Base-by-base conservation (phyloP, 495 filamentous ascomycete species). In the Tuber brumale region DNA sequence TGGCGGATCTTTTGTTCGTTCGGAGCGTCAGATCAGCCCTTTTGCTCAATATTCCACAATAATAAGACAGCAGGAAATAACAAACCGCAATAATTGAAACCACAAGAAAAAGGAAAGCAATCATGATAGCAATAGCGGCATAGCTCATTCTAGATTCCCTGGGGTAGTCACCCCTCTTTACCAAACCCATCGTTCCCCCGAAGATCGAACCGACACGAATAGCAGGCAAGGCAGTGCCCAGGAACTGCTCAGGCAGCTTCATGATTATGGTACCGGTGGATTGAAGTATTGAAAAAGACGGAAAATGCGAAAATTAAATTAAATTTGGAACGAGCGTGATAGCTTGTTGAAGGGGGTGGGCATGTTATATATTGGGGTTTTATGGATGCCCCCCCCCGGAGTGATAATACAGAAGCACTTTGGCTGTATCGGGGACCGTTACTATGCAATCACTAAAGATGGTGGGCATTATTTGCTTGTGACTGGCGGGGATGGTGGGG, bases 1-100 rank as follows among this genome's bases (percentile, higher is more conserved):
- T 92, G 92, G 71, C 86, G 83, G 31, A 88, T 74, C 86, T 88
- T 31, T 61, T 35, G 27, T 66, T 66, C 27, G 27, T 31, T 18
- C 57, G 27, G 12, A 18, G 27, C 2, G 7, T 66, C 57, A 66
- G 31, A 18, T 66, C 27, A 66, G 27, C 27, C 27, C 5, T 66
- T 31, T 31, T n/a, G n/a, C 57, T 66, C 57, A 5, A 35, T 66
- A 66, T 35, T 18, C 27, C 57, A 0, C 27, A 6, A 6, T 18
- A 66, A 14, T 18, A 35, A 66, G 27, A 18, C 12, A 14, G 57
- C 27, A 12, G 3, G 27, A 27, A 7, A 18, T 66, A 35, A 35
- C 57, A 66, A 66, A 66, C 57, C 57, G 57, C 27, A 35, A 35
- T 35, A 8, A 66, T 18, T 3, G 4, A 31, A 35, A 18, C 2